A percentile compares a stretch with the other conserved stretches of the same genome.
Evolutionary conservation across 192 early-diverging fungal species (phyloP).

Genomic region (Dissophora globulifera): DNA sequence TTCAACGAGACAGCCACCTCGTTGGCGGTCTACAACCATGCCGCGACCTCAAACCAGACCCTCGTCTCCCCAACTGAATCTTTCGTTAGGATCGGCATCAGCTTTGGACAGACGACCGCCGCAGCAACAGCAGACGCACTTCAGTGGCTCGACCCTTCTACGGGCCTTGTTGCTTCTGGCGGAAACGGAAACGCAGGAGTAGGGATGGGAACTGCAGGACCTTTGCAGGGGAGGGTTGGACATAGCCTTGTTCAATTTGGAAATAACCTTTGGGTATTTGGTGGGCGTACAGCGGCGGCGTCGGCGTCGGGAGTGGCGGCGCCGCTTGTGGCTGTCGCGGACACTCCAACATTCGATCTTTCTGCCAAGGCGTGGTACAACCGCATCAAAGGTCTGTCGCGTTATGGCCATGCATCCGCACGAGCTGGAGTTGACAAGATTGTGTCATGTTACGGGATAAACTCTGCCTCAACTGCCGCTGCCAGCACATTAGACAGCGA

Average conservation of each 20-base stretch:
- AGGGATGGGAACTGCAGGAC: neutral
- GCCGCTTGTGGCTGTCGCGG: neutral
- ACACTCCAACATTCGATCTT: slow-evolving; percentile 22
- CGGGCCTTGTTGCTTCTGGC: neutral
- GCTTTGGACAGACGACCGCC: slow-evolving; percentile 23
- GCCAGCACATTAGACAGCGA: too few relatives aligned
- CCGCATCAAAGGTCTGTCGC: slow-evolving; percentile 3
- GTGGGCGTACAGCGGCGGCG: neutral
- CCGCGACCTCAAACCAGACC: neutral
- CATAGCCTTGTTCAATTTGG: slow-evolving; percentile 23
- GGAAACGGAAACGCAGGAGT: neutral
- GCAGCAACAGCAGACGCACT: slow-evolving; percentile 2
- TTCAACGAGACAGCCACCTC: slow-evolving; percentile 14
- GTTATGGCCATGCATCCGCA: slow-evolving; percentile 34
- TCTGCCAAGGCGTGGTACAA: slow-evolving; percentile 8
- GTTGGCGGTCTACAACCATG: slow-evolving; percentile 16
- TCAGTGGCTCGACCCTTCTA: slow-evolving; percentile 17
- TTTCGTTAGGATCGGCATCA: slow-evolving; percentile 13
- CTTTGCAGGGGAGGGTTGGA: neutral
- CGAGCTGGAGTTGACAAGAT: slow-evolving; percentile 7
- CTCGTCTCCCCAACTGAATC: neutral
- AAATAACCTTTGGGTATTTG: slow-evolving; percentile 27
- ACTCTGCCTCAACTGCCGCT: neutral
- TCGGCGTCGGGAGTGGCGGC: neutral
- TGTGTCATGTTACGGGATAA: slow-evolving; percentile 31